Evolutionary conservation across 2,329 filamentous ascomycete genomes (phyloP), one percentile per base, ranked within the genome.

Genomic region (Alternaria dauci): DNA sequence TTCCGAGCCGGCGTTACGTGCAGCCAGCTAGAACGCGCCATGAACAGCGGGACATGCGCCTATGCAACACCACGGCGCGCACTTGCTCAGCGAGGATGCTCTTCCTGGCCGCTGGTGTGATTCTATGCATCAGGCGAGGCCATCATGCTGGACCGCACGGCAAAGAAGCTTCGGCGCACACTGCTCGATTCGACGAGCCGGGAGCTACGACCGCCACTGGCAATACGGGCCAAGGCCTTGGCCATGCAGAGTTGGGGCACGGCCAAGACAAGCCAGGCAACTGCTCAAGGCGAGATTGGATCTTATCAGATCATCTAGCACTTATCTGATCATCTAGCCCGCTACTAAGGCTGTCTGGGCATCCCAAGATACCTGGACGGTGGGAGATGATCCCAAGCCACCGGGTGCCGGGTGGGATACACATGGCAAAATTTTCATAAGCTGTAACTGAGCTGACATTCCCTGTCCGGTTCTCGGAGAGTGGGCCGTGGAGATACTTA

Each of bases 281-380:
- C 30, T 42, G 20, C 36, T 41, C 48, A 53, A 30, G 34, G 52
- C 65, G 62, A 66, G 62, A 69, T 63, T 66, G 59, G 57, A 69
- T 69, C 67, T 73, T 70, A 73, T 74, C 69, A 61, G 67, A 72
- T 72, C 63, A 65, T 62, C 64, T 59, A 62, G 52, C 52, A 69
- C 67, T 72, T 70, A 72, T 72, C 70, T 69, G 71, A 74, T 74
- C 68, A 72, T 73, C 57, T 65, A 66, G 58, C 61, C 61, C 60
- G 68, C 61, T 54, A 50, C 52, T 52, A 59, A 43, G 50, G 55
- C 55, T 61, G 38, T 55, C 62, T 67, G 50, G 65, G 65, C 62
- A 65, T 57, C 44, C 54, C 62, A 65, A 58, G 59, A 59, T 57
- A 52, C 58, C 65, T 61, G 48, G 44, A 60, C 54, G 52, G 56